Evolutionary conservation across 2,329 filamentous ascomycete genomes (phyloP).

Genomic region (Fonsecaea erecta): DNA sequence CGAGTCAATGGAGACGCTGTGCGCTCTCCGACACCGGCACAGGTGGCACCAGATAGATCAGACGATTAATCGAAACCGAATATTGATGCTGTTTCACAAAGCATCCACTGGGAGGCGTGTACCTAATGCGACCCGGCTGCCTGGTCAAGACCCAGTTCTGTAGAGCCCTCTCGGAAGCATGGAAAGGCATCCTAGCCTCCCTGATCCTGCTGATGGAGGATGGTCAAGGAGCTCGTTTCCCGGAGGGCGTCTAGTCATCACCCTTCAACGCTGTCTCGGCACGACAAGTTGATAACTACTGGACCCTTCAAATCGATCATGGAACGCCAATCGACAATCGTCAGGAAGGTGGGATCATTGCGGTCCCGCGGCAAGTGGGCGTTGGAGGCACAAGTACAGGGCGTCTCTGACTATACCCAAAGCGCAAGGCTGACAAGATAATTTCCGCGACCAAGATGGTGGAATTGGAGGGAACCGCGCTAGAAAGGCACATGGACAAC

Average conservation of each 20-base stretch:
- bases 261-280: neutral
- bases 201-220: neutral
- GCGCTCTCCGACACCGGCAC: constrained; percentile 18
- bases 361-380: constrained; percentile 13
- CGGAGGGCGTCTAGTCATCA: neutral
- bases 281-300: constrained; percentile 1
- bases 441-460: constrained; percentile 32
- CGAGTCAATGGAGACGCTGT: constrained; percentile 2
- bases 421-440: constrained; percentile 20
- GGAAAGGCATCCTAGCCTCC: neutral
- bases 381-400: constrained; percentile 20
- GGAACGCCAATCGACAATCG: constrained; percentile 5
- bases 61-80: constrained; percentile 22
- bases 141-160: neutral
- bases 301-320: constrained; percentile 1
- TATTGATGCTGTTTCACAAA: constrained; percentile 25
- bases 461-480: constrained; percentile 10
- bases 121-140: constrained; percentile 8
- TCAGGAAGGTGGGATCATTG: constrained; percentile 19
- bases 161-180: neutral
- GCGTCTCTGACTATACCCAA: constrained; percentile 4
- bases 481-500: constrained; percentile 23
- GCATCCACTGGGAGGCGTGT: constrained; percentile 12
- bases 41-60: constrained; percentile 11
- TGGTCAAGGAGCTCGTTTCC: neutral